Percentiles rank a stretch among this genome's conserved stretches.
Conservation (phyloP, 106 monocot genomes). For the Narthecium ossifragum region DNA sequence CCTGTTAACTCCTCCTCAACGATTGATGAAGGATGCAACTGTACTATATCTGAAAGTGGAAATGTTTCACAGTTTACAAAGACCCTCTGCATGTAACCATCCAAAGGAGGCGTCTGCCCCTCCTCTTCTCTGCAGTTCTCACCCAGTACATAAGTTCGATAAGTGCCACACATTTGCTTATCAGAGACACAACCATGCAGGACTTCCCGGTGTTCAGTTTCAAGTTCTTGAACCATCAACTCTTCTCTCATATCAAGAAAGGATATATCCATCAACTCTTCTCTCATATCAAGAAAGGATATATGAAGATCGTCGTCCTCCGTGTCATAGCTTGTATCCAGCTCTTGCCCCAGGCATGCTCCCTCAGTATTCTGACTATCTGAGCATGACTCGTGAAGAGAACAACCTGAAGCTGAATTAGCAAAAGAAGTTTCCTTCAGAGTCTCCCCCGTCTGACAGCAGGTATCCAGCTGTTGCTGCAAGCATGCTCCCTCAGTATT, state of each 20-base stretch:
- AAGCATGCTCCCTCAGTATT: slow-evolving; percentile 17
- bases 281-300: slow-evolving; percentile 5
- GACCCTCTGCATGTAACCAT: slow-evolving; percentile 9
- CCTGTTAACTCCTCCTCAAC: slow-evolving; percentile 8
- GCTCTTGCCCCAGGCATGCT: slow-evolving; percentile 13
- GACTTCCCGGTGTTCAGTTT: slow-evolving; percentile 12
- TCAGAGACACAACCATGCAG: slow-evolving; percentile 11
- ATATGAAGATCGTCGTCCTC: slow-evolving; percentile 7
- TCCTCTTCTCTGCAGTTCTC: slow-evolving; percentile 1
- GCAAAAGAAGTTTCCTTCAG: slow-evolving; percentile 5
- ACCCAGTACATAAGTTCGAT: neutral
- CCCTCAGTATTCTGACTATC: slow-evolving; percentile 13
- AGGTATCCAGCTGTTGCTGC: slow-evolving; percentile 9
- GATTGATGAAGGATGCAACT: neutral
- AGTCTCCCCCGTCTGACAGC: neutral
- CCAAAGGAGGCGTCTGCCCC: slow-evolving; percentile 1
- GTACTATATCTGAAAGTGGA: neutral
- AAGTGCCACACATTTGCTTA: neutral
- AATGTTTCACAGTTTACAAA: neutral
- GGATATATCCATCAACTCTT: slow-evolving; percentile 17
- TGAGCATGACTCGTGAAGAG: slow-evolving; percentile 8
- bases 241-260: slow-evolving; percentile 10
- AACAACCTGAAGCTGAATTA: neutral
- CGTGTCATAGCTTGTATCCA: neutral
- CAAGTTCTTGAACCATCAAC: slow-evolving; percentile 25